Evolutionary conservation across 192 early-diverging fungal genomes (phyloP).

Genomic region (Oehlia diaphana): DNA sequence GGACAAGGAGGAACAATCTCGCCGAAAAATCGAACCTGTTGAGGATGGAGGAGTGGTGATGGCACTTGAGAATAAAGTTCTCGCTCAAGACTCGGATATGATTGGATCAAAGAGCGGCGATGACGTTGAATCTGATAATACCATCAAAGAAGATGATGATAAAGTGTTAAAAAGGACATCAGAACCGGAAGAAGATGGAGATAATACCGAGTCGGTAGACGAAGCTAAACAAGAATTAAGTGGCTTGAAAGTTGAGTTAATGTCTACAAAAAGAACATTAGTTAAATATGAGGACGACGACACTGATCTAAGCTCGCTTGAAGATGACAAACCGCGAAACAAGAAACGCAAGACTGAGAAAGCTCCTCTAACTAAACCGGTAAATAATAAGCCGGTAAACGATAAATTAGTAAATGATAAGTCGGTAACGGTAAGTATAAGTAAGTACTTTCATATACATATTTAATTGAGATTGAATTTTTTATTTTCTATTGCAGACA

Average conservation of each 20-base stretch:
- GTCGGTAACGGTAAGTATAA: background rate
- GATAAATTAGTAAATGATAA: background rate
- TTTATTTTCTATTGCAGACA: background rate
- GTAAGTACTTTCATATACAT: no score
- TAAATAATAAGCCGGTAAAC: background rate
- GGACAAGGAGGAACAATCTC: background rate
- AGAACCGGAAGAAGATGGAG: background rate
- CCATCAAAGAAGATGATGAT: background rate
- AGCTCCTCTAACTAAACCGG: background rate
- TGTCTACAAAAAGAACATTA: background rate
- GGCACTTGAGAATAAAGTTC: background rate
- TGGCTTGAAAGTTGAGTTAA: background rate
- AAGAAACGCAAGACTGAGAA: background rate
- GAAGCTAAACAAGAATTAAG: background rate
- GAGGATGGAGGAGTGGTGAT: background rate
- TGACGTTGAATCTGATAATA: background rate
- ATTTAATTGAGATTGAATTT: background rate
- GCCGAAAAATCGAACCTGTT: background rate
- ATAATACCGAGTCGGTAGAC: background rate
- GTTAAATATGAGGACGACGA: background rate
- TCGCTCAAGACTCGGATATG: background rate
- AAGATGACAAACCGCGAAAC: background rate
- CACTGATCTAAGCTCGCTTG: background rate
- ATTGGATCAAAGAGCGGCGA: background rate
- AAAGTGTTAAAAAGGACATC: background rate